Percentiles rank a stretch among this genome's conserved stretches.
These are phyloP conservation scores for Patellaria atrata DNA, from an alignment of 495 filamentous ascomycete species.

Conservation along the genomic window DNA sequence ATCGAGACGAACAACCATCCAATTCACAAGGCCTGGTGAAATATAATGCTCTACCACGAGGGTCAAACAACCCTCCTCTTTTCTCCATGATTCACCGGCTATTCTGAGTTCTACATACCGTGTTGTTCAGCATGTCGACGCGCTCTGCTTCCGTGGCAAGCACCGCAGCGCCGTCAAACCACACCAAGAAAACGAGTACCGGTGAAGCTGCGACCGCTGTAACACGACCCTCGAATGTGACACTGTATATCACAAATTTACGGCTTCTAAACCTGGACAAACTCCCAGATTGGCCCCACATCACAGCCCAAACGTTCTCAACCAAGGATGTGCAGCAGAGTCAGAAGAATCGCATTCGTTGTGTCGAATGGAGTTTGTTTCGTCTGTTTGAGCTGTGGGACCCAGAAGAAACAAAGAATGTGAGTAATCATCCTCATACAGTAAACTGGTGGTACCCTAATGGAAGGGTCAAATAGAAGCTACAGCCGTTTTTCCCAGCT, in stretches of 20 bases:
- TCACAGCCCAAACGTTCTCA: constrained; percentile 49
- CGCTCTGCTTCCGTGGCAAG: constrained; percentile 13
- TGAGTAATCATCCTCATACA: constrained; percentile 24
- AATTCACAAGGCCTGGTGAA: too few species aligned
- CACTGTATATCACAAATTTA: constrained; percentile 67
- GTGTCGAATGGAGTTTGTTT: constrained; percentile 74
- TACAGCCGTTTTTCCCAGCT: constrained; percentile 79
- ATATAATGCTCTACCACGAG: too few species aligned
- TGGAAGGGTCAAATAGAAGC: too few species aligned
- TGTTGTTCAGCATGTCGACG: too few species aligned
- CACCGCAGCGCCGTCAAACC: constrained; percentile 3
- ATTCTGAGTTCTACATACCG: too few species aligned
- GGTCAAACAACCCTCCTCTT: too few species aligned
- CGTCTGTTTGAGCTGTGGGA: constrained; percentile 74
- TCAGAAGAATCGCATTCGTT: constrained; percentile 62
- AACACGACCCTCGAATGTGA: constrained; percentile 35
- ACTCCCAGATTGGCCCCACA: constrained; percentile 60
- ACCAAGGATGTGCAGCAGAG: constrained; percentile 51
- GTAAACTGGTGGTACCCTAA: constrained; percentile 9
- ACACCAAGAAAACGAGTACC: constrained; percentile 12
- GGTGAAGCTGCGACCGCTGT: constrained; percentile 1
- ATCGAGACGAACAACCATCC: too few species aligned
- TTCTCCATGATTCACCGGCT: background rate
- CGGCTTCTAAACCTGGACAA: constrained; percentile 65
- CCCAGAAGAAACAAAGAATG: constrained; percentile 52